Evolutionary conservation across 2,329 filamentous ascomycete genomes (phyloP).

Genomic region (Aspergillus terreus): DNA sequence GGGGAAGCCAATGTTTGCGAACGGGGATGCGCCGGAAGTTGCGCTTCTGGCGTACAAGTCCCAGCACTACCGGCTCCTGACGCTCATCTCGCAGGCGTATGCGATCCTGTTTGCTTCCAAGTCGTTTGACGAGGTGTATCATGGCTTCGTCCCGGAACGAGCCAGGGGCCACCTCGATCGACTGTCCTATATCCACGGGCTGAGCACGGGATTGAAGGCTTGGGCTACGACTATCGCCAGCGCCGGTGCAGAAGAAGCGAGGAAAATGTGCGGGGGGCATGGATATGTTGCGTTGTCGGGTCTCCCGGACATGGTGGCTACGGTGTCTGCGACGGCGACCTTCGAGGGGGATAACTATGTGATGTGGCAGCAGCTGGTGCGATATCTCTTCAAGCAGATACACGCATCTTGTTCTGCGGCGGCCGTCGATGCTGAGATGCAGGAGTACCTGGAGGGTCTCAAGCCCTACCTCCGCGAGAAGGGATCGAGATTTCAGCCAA

Average conservation of each 20-base stretch:
- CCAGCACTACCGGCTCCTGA: slow-evolving; percentile 8
- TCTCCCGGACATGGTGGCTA: slow-evolving; percentile 3
- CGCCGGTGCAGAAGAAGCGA: not conserved
- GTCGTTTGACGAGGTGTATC: slow-evolving; percentile 2
- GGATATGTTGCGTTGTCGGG: slow-evolving; percentile 5
- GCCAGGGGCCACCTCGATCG: not conserved
- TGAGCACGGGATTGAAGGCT: slow-evolving; percentile 5
- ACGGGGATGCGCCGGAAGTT: not conserved
- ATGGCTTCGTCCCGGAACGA: not conserved
- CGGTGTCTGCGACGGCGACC: slow-evolving; percentile 3
- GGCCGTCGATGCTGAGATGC: not conserved
- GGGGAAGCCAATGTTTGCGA: slow-evolving; percentile 3
- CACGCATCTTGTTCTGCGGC: not conserved
- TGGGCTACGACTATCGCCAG: slow-evolving; percentile 1
- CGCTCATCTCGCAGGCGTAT: slow-evolving; percentile 6
- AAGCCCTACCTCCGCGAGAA: not conserved
- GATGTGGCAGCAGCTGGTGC: slow-evolving; percentile 5
- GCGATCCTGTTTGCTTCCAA: slow-evolving; percentile 6
- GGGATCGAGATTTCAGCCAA: not conserved
- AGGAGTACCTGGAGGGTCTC: not conserved
- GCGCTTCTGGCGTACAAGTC: slow-evolving; percentile 6
- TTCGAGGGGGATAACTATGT: slow-evolving; percentile 8
- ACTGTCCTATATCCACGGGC: slow-evolving; percentile 3
- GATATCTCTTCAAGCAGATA: slow-evolving; percentile 5
- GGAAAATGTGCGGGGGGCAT: slow-evolving; percentile 7